Evolutionary conservation across 768 basidiomycete genomes (phyloP).

Genomic region (Aureoboletus auriporus): DNA sequence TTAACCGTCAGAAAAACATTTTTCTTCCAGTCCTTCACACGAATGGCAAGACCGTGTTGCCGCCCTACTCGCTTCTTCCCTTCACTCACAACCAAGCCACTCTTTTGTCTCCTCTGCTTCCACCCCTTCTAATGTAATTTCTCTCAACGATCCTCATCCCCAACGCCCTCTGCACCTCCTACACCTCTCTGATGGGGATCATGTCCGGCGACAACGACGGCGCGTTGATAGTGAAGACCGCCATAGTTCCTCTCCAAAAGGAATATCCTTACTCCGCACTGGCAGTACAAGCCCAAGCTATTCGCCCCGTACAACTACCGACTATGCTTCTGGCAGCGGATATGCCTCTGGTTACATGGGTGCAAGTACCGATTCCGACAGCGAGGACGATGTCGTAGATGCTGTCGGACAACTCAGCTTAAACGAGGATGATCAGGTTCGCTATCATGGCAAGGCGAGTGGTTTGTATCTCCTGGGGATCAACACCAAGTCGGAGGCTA

Average conservation of each 20-base stretch:
- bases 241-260: slow-evolving; percentile 8
- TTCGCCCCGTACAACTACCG: slow-evolving; percentile 14
- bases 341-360: slow-evolving; percentile 25
- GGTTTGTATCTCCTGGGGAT: slow-evolving; percentile 70
- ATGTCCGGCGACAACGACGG: slow-evolving; percentile 46
- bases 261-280: slow-evolving; percentile 3
- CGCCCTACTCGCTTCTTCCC: slow-evolving; percentile 17
- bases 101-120: background rate
- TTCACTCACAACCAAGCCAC: slow-evolving; percentile 8
- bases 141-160: slow-evolving; percentile 12
- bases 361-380: slow-evolving; percentile 31
- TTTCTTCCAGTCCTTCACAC: slow-evolving; percentile 56
- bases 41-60: slow-evolving; percentile 79
- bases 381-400: slow-evolving; percentile 50
- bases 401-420: slow-evolving; percentile 84
- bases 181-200: slow-evolving; percentile 22
- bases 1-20: too few relatives aligned
- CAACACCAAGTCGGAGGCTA: slow-evolving; percentile 55
- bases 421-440: slow-evolving; percentile 82
- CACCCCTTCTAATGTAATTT: slow-evolving; percentile 3
- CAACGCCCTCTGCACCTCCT: slow-evolving; percentile 5
- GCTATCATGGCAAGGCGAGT: slow-evolving; percentile 84
- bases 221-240: slow-evolving; percentile 33
- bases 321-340: slow-evolving; percentile 14
- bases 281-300: slow-evolving; percentile 16